Evolutionary conservation across 2,329 filamentous ascomycete genomes (phyloP).

Genomic region (Xylaria polymorpha): DNA sequence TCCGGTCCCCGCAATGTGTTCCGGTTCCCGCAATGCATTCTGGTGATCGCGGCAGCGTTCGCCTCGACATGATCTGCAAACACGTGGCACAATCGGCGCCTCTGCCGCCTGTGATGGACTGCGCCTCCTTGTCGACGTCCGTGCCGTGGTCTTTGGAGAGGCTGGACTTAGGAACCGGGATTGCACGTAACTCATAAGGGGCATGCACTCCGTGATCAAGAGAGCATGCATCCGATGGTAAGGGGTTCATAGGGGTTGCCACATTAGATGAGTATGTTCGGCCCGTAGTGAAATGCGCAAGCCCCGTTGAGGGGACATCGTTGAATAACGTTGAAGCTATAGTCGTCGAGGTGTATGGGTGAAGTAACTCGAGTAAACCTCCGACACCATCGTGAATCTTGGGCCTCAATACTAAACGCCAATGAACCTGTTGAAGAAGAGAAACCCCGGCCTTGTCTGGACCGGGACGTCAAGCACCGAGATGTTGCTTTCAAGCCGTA

Average conservation of each 20-base stretch:
- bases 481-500: background rate
- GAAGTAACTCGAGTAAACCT: background rate
- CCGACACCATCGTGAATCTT: constrained; percentile 6
- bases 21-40: constrained; percentile 60
- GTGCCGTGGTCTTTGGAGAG: constrained; percentile 61
- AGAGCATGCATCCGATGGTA: constrained; percentile 50
- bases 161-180: constrained; percentile 61
- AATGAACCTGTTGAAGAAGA: constrained; percentile 1
- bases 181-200: constrained; percentile 64
- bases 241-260: background rate
- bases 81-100: constrained; percentile 64
- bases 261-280: constrained; percentile 9
- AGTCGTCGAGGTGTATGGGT: background rate
- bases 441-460: background rate
- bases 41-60: constrained; percentile 64
- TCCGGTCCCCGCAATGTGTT: background rate
- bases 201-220: constrained; percentile 57
- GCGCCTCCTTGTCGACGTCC: constrained; percentile 61
- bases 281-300: background rate
- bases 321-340: background rate
- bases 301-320: background rate
- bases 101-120: constrained; percentile 58
- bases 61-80: constrained; percentile 62
- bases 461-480: background rate
- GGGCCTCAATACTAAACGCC: constrained; percentile 2